Conservation (phyloP, 805 yeast species). For the Hemisphaericaspora nanyangensis region DNA sequence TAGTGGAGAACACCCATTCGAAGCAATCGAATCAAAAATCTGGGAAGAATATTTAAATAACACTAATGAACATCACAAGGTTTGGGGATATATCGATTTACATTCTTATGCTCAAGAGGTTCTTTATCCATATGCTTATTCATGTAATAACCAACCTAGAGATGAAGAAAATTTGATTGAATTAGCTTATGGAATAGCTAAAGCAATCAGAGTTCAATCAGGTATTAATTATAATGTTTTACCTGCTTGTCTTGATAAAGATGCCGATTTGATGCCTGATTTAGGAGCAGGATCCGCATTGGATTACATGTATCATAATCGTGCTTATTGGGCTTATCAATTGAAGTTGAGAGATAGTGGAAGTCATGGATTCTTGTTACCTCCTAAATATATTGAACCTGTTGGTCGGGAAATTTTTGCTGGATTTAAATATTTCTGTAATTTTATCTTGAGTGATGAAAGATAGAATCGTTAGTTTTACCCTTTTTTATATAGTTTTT, state of each 20-base stretch:
- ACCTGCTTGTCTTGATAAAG: constrained; percentile 78
- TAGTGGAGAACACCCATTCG: constrained; percentile 71
- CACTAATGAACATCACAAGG: constrained; percentile 52
- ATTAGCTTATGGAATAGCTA: constrained; percentile 75
- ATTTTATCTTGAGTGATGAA: constrained; percentile 32
- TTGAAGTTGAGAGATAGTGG: constrained; percentile 80
- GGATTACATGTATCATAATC: constrained; percentile 79
- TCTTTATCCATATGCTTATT: constrained; percentile 76
- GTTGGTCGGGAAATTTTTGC: constrained; percentile 74
- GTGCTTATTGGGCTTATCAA: constrained; percentile 83
- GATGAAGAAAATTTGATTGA: constrained; percentile 80
- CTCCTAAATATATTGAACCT: constrained; percentile 63
- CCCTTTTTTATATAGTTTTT: not conserved
- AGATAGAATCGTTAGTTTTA: not conserved
- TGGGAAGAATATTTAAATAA: constrained; percentile 37
- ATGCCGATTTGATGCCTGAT: constrained; percentile 68
- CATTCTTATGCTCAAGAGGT: constrained; percentile 86
- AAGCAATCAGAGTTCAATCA: constrained; percentile 59
- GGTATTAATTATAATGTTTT: constrained; percentile 67
- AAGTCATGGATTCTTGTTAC: constrained; percentile 76
- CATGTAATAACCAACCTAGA: constrained; percentile 69
- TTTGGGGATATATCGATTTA: constrained; percentile 75
- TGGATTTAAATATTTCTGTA: constrained; percentile 60
- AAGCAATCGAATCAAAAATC: constrained; percentile 36
- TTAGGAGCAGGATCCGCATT: constrained; percentile 77